Percentiles rank a stretch among this genome's conserved stretches.
phyloP scores from a whole-genome alignment of 129 eudicot species.

The Centrapalus pauciflorus region DNA sequence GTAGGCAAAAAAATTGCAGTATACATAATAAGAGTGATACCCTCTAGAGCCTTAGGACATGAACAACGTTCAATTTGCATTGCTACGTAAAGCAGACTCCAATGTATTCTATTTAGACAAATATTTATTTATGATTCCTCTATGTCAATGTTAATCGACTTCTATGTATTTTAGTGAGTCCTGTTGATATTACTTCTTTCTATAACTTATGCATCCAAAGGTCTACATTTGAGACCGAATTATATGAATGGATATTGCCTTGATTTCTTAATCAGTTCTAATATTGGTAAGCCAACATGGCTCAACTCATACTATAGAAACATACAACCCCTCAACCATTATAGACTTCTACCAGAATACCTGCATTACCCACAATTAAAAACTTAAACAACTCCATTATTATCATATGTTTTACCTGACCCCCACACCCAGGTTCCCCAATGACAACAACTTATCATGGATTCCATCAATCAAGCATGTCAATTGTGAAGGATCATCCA shows the following conservation, averaged over 20 bases:
- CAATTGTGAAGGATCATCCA: slow-evolving; percentile 8
- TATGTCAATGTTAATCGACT: not conserved
- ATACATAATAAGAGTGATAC: no score
- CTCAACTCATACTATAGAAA: not conserved
- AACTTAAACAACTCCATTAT: not conserved
- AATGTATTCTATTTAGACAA: not conserved
- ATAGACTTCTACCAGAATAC: not conserved
- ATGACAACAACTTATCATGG: not conserved
- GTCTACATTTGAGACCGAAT: no score
- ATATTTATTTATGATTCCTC: not conserved
- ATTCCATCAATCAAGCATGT: slow-evolving; percentile 1
- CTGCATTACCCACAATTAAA: not conserved
- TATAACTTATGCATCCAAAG: no score
- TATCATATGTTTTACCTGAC: not conserved
- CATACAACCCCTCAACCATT: not conserved
- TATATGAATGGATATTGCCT: no score
- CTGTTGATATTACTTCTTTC: no score
- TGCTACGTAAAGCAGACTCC: not conserved
- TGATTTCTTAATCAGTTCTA: not conserved
- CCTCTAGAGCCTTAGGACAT: no score
- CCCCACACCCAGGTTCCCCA: not conserved
- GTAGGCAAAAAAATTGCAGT: no score
- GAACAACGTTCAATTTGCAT: no score
- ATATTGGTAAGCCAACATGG: not conserved
- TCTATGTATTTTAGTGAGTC: no score